Evolutionary conservation across 306 rosid species (phyloP).

Genomic region (Lathyrus oleraceus): DNA sequence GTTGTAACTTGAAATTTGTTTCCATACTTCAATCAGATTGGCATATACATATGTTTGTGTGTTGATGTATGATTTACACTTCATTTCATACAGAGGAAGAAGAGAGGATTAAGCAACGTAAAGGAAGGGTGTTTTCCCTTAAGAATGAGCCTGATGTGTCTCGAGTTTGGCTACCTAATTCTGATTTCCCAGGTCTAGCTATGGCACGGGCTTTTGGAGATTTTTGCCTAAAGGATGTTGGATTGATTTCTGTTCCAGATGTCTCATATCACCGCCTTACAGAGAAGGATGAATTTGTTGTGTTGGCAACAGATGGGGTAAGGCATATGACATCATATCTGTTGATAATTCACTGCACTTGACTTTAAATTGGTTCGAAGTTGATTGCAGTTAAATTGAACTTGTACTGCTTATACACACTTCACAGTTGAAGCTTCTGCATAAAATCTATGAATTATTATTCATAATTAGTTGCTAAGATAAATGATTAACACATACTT

Average conservation of each 20-base stretch:
- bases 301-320: constrained; percentile 98
- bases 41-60: not conserved
- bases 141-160: constrained; percentile 68
- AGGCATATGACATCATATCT: constrained; percentile 11
- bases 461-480: not conserved
- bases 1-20: constrained; percentile 15
- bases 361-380: constrained; percentile 12
- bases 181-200: constrained; percentile 91
- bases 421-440: not conserved
- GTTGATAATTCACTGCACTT: constrained; percentile 10
- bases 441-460: not conserved
- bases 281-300: constrained; percentile 85
- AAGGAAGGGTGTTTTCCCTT: constrained; percentile 86
- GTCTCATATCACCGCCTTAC: constrained; percentile 59
- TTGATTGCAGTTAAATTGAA: constrained; percentile 3
- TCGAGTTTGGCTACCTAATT: constrained; percentile 91
- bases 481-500: not conserved
- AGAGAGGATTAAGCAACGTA: constrained; percentile 68
- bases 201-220: constrained; percentile 98
- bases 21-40: not conserved
- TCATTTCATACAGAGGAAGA: constrained; percentile 62
- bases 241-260: constrained; percentile 84
- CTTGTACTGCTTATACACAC: not conserved
- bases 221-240: constrained; percentile 82
- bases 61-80: constrained; percentile 25